Evolutionary conservation across 2,329 filamentous ascomycete species (phyloP), one percentile per base, ranked within the genome.

Genomic region (Neonectria faginata): DNA sequence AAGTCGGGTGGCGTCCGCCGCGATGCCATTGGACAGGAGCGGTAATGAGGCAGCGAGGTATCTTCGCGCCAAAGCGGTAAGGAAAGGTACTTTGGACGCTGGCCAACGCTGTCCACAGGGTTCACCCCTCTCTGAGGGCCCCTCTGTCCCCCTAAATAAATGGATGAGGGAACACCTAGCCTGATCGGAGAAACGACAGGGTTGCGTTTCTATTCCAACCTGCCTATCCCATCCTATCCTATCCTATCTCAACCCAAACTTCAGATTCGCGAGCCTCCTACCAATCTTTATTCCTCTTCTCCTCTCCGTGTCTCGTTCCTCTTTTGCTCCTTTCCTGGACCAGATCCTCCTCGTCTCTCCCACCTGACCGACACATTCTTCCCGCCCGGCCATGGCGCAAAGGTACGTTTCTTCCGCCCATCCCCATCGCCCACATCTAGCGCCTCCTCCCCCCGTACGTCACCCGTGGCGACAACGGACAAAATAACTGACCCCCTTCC

Each of bases 361-460:
- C 33, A 29, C 31, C 45, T 55, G n/a, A 51, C n/a, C 48, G 18
- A 50, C 47, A 33, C 29, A 31, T 56, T 41, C 53, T 62, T 60
- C 33, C 36, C 39, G 42, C 42, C 48, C 36, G 67, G 68, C 55
- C 66, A 79, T 79, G 78, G 70, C 78, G 73, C 78, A 79, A 75
- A 75, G 78, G 78, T 79, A 71, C 60, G 71, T 62, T 33, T n/a
- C 31, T 42, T 50, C 51, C 41, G 20, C 48, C 20, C 56, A 31
- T 31, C 33, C 53, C 53, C 39, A 33, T 33, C 42, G 4, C 12
- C 42, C 18, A 18, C 14, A 18, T 31, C 31, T 31, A 42, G 53
- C 42, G 18, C 10, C 57, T 36, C 16, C 33, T 18, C 45, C 54
- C 50, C 47, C 45, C 27, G 42, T 55, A 62, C 60, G 57, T 60